A percentile compares a stretch with the other conserved stretches of the same genome.
These are phyloP conservation scores for Magnusiomyces suaveolens DNA, from an alignment of 1,139 yeast genomes.

Conservation along the genomic window DNA sequence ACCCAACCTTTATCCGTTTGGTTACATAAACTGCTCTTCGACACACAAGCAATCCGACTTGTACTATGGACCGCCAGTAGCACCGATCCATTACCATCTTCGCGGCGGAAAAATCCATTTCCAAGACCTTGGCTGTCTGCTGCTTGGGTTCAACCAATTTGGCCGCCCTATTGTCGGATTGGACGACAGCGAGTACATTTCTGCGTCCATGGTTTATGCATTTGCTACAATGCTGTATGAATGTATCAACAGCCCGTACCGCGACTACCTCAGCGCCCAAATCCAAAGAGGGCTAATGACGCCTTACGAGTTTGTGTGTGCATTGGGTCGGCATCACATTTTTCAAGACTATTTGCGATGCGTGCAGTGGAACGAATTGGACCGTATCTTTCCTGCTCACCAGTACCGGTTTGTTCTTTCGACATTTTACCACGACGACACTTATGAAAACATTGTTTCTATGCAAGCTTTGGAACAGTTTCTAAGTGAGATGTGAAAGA, in stretches of 20 bases:
- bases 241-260: constrained; percentile 3
- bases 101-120: constrained; percentile 2
- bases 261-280: neutral
- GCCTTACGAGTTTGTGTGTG: constrained; percentile 2
- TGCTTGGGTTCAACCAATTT: constrained; percentile 3
- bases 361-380: constrained; percentile 1
- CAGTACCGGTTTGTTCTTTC: constrained; percentile 5
- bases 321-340: neutral
- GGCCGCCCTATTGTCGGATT: constrained; percentile 3
- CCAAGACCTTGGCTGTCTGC: constrained; percentile 4
- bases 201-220: constrained; percentile 2
- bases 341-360: constrained; percentile 3
- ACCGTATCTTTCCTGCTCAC: constrained; percentile 1
- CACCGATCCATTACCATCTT: constrained; percentile 4
- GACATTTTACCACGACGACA: constrained; percentile 1
- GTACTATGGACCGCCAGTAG: neutral
- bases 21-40: neutral
- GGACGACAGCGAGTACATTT: constrained; percentile 2
- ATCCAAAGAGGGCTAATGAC: neutral
- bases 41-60: neutral
- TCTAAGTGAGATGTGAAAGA: neutral
- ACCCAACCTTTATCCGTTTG: neutral
- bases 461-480: constrained; percentile 2
- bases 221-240: constrained; percentile 5
- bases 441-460: neutral